These are phyloP conservation scores for Phialocephala sp. DNA, from an alignment of 2,329 filamentous ascomycete genomes.

Conservation along the genomic window DNA sequence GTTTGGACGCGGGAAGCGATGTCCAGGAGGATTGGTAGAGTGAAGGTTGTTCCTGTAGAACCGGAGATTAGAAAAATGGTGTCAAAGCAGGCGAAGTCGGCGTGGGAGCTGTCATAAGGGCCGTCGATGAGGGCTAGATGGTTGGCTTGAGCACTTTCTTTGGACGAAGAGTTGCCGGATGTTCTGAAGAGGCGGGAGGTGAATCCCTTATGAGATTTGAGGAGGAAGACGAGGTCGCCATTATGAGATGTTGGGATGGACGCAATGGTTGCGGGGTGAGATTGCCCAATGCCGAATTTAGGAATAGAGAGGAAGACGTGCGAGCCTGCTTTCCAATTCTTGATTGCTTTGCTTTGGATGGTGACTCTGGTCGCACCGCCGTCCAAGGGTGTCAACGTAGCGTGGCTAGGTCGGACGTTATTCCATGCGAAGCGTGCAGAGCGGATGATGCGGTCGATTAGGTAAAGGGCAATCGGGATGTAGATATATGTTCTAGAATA, in stretches of 20 bases:
- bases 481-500: constrained; percentile 41
- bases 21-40: constrained; percentile 76
- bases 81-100: constrained; percentile 62
- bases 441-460: constrained; percentile 37
- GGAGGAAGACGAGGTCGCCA: constrained; percentile 65
- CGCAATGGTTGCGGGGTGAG: constrained; percentile 64
- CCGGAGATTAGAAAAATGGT: constrained; percentile 64
- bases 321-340: constrained; percentile 53
- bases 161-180: constrained; percentile 42
- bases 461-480: constrained; percentile 36
- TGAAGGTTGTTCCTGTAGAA: constrained; percentile 75
- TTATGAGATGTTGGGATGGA: constrained; percentile 58
- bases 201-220: constrained; percentile 62
- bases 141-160: constrained; percentile 16
- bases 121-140: constrained; percentile 57
- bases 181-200: constrained; percentile 58
- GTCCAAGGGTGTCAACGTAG: constrained; percentile 39
- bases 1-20: constrained; percentile 3
- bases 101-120: constrained; percentile 54
- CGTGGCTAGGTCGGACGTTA: constrained; percentile 39
- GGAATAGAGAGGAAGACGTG: constrained; percentile 67
- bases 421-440: constrained; percentile 42
- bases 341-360: constrained; percentile 44
- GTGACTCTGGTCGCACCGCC: constrained; percentile 46
- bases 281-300: constrained; percentile 57